These are phyloP conservation scores for Fusarium sp. DNA, from an alignment of 2,329 filamentous ascomycete genomes.

Conservation along the genomic window DNA sequence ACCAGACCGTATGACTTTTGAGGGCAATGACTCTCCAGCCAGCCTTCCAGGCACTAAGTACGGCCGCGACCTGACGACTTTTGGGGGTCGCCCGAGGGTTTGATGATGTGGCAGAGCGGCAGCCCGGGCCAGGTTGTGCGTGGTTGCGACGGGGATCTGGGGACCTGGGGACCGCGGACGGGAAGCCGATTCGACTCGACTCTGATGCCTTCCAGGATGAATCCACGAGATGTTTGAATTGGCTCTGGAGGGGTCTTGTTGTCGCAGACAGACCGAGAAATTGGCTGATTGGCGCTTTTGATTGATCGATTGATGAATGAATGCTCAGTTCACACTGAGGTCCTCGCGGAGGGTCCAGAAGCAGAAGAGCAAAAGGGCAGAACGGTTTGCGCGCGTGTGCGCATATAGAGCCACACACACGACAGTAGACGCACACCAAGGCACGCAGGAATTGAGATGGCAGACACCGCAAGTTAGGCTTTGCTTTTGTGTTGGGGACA, in stretches of 20 bases:
- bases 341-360: background rate
- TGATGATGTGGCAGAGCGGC: constrained; percentile 41
- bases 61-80: constrained; percentile 43
- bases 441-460: constrained; percentile 10
- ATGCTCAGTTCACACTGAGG: constrained; percentile 1
- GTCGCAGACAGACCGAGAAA: background rate
- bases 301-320: constrained; percentile 23
- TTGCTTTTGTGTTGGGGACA: constrained; percentile 8
- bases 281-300: constrained; percentile 19
- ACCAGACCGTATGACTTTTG: constrained; percentile 46
- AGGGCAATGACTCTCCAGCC: constrained; percentile 37
- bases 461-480: constrained; percentile 10
- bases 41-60: constrained; percentile 33
- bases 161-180: constrained; percentile 31
- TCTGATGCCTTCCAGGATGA: constrained; percentile 16
- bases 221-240: constrained; percentile 4
- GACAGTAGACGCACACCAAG: constrained; percentile 19
- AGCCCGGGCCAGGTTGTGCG: constrained; percentile 27
- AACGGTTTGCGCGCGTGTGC: constrained; percentile 43
- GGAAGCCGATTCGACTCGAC: constrained; percentile 34
- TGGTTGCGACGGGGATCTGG: constrained; percentile 35
- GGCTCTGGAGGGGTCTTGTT: constrained; percentile 7
- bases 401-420: constrained; percentile 36
- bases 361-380: background rate
- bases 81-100: constrained; percentile 29